Base-by-base conservation (phyloP, 129 eudicot species). In the Artemisia argyi region DNA sequence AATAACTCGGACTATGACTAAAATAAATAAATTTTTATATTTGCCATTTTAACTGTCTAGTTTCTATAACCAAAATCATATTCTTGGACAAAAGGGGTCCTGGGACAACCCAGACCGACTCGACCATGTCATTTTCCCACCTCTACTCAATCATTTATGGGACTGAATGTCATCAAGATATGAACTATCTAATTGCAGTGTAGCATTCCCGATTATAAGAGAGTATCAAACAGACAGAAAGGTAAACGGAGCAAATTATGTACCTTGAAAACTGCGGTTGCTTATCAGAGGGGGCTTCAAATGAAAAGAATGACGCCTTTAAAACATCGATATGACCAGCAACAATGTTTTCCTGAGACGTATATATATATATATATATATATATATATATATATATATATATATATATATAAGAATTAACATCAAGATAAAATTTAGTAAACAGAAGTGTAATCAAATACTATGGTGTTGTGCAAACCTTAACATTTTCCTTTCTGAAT, bases 401-500 rank as follows among this genome's bases (percentile, higher is more conserved):
- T 14, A 52, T 1, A 20, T 20, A 20, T n/a, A 55, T 28, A 57
- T 52, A 59, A 26, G 55, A 66, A 28, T 5, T 32, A 35, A 55
- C 28, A 61, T 52, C 9, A 64, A 50, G 11, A 52, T 30, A 24
- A 24, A 51, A 68, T 5, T 57, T 28, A 65, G 28, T 13, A n/a
- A 42, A 50, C 42, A 5, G 1, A 32, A 32, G 42, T 26, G 39
- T 53, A 57, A 30, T 63, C 56, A 72, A 1, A 65, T 42, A 22
- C 44, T 44, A 53, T 11, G 11, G 17, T 61, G 12, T 5, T 32
- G 7, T 5, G 7, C 82, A 62, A 56, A 90, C 97, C 99, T 94
- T 90, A 10, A 51, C 78, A 77, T 74, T 78, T 81, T 82, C 88
- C 79, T 86, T 88, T 69, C 63, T 66, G n/a, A 79, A 49, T 71